phyloP scores from a whole-genome alignment of 495 filamentous ascomycete genomes.

The Neurospora cerealis region DNA sequence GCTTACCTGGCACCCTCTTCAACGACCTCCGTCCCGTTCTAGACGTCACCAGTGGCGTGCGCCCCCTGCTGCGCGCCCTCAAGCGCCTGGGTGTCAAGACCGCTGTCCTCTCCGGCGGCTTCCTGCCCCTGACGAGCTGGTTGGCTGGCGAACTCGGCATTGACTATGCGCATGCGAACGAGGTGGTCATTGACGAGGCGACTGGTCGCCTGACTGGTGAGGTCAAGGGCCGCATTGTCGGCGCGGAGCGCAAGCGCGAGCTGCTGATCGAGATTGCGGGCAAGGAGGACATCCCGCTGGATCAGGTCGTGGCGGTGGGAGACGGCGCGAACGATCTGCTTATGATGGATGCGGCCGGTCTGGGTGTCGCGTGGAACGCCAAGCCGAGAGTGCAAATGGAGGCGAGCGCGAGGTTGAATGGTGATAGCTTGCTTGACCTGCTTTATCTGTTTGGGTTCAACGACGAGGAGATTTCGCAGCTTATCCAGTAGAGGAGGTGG shows the following conservation, averaged over 20 bases:
- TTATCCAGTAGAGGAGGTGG: conserved; percentile 19
- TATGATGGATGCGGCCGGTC: conserved; percentile 81
- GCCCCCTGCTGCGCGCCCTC: conserved; percentile 58
- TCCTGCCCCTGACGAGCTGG: conserved; percentile 80
- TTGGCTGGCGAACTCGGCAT: conserved; percentile 69
- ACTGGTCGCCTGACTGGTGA: conserved; percentile 70
- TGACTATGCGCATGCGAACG: conserved; percentile 81
- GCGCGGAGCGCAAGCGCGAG: conserved; percentile 67
- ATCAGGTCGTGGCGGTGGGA: conserved; percentile 78
- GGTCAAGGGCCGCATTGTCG: conserved; percentile 67
- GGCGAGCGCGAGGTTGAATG: conserved; percentile 74
- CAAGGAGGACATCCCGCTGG: conserved; percentile 56
- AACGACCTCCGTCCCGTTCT: conserved; percentile 62
- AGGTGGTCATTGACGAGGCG: conserved; percentile 54
- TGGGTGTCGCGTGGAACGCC: conserved; percentile 89
- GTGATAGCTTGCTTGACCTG: conserved; percentile 66
- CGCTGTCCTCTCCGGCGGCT: conserved; percentile 86
- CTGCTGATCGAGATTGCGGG: conserved; percentile 68
- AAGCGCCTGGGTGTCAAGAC: conserved; percentile 71
- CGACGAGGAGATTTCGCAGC: conserved; percentile 49
- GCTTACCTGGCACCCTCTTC: conserved; percentile 70
- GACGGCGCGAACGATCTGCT: conserved; percentile 92
- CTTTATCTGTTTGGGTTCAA: conserved; percentile 75
- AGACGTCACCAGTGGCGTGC: conserved; percentile 72
- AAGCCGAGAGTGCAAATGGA: conserved; percentile 86